Evolutionary conservation across 768 basidiomycete genomes (phyloP), one percentile per base, ranked within the genome.

Genomic region (Clavaria fumosa): DNA sequence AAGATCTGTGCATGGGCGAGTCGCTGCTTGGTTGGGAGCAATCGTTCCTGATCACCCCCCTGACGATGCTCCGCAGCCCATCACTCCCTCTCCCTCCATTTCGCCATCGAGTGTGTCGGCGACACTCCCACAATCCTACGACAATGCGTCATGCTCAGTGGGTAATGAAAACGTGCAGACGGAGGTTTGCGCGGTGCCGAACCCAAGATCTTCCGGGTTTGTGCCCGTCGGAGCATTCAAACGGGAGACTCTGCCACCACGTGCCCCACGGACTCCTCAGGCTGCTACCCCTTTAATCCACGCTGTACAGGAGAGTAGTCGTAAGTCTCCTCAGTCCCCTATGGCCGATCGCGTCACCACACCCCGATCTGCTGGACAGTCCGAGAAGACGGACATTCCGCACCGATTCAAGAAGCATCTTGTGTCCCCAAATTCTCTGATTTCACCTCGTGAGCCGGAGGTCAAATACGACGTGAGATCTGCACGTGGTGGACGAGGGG

Each of bases 141-240:
- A 6, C 24, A 28, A 11, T 3, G 12, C 12, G 37, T 17, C 23
- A 19, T 22, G 21, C 23, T n/a, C 17, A 11, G 24, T 24, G 30
- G 19, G 40, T 32, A 20, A n/a, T 15, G 20, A n/a, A 20, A 34
- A 51, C 4, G 21, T 22, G 18, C 23, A 34, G 14, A 43, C 43
- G 18, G 54, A 52, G 31, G 45, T 52, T 28, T 57, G 62, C 6
- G 49, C 60, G 19, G 53, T 61, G 0, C 78, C 79, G 1, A 75
- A 82, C 50, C 77, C 78, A 19, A 72, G 79, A 2, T 83, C 79
- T 2, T 81, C 78, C 35, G 81, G 79, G 1, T 84, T 84, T 47
- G 63, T 81, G 14, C 72, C 79, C 0, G 68, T 82, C 9, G 63
- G 67, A 4, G 69, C 70, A 0, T 60, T 71, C 34, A 69, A 67